Evolutionary conservation across 371 early-diverging fungal genomes (phyloP), one percentile per base, ranked within the genome.

Genomic region (Sporodiniella umbellata): DNA sequence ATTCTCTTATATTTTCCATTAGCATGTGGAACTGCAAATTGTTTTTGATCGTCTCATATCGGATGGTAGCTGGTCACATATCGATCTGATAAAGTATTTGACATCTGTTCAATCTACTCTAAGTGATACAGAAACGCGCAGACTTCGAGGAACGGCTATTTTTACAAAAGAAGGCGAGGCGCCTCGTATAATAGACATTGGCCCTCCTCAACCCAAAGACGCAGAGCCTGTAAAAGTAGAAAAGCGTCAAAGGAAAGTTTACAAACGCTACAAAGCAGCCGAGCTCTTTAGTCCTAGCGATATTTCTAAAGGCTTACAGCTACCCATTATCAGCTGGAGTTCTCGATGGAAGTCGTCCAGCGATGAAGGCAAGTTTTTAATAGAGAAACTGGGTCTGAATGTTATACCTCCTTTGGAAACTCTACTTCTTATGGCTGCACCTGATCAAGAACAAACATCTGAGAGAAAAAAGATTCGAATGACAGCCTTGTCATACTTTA

Each of bases 41-140:
- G 80, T 95, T 7, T 92, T 95, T 75, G 87, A 89, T 56, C 76
- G 94, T 23, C 66, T 95, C 28, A 79, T 85, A 31, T 81, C 81
- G 8, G 86, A 85, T 8, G 82, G 93, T 18, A 86, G 86, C 38
- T 95, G 94, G 94, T 90, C 93, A 39, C 90, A 92, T 48, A 70
- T 86, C 21, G 89, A 92, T 50, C 72, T 95, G 2, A 79, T 89
- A 23, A 92, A 90, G 53, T 94, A 92, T 52, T 70, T 95, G 7
- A 78, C 88, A 0, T 77, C 85, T 2, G 81, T 90, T 18, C 78
- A 83, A 33, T 67, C 69, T 19, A 87, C 84, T 15, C 54, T 94
- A 3, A 80, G 79, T 10, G 56, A 66, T 0, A 49, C 58, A 4
- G 95, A 95, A 58, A 57, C 79, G 17, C 64, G 68, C 7, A 75